Evolutionary conservation across 768 basidiomycete genomes (phyloP), one percentile per base, ranked within the genome.

Genomic region (Lepiota brunneoincarnata): DNA sequence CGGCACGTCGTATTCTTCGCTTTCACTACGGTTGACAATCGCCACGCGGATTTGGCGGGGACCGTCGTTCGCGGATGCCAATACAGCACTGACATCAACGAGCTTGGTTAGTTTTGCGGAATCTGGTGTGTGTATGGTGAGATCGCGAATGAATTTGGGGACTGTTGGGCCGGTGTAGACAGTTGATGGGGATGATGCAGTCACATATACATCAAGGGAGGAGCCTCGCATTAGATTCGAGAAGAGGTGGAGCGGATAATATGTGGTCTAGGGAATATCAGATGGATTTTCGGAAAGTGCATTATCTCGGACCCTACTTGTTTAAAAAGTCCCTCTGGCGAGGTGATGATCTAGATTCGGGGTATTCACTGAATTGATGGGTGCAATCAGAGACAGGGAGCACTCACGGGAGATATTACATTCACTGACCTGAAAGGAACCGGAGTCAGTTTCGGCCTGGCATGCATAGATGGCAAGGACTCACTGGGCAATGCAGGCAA

Each of bases 401-500:
- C 18, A 54, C 70, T 48, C 50, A 75, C 75, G 11, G 78, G 75
- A 5, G 74, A 79, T 21, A 78, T 76, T 40, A 79, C 76, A 54
- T 79, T 79, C 24, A 79, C 73, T 9, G 71, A 73, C 55, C 70
- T 73, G n/a, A n/a, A 17, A 31, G 28, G 21, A 10, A 39, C 3
- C 11, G 11, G 17, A 24, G 21, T 24, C 2, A 15, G n/a, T 17
- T 42, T 35, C 35, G 26, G 18, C 7, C 14, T 36, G 31, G 57
- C 20, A n/a, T 20, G 41, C 21, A 20, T 36, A 7, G 40, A n/a
- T n/a, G 21, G 3, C 31, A 43, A 46, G 4, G 40, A 71, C 77
- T 48, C 64, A 77, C 72, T 85, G 83, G 3, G 83, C 82, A 41
- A 83, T 76, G 60, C 82, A 84, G 1, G 82, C 82, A 44, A 84